A percentile compares a stretch with the other conserved stretches of the same genome.
phyloP scores from a whole-genome alignment of 768 basidiomycete species.

The Suillus hirtellus region DNA sequence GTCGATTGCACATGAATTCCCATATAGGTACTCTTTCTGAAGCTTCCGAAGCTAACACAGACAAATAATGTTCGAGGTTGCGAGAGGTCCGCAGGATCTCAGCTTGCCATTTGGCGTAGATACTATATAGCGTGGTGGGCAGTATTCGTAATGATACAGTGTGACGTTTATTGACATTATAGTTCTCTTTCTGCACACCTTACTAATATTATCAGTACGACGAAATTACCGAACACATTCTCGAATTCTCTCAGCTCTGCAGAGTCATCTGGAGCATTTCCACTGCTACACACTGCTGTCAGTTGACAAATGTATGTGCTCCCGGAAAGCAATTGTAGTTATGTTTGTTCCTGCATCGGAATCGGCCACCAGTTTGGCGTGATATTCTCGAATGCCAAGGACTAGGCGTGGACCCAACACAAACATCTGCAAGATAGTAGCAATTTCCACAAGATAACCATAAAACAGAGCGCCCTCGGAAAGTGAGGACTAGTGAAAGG shows the following conservation, averaged over 20 bases:
- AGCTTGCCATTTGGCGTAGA: too few relatives aligned
- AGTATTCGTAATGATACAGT: too few relatives aligned
- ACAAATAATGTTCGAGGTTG: background rate
- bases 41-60: background rate
- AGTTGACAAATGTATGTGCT: background rate
- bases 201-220: background rate
- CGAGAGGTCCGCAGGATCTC: too few relatives aligned
- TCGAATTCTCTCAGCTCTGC: background rate
- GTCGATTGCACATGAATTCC: constrained; percentile 12
- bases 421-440: background rate
- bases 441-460: background rate
- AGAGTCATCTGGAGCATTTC: background rate
- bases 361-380: background rate
- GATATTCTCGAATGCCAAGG: background rate
- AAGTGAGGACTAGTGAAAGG: background rate
- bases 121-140: too few relatives aligned
- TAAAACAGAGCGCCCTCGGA: background rate
- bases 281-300: background rate
- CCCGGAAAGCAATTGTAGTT: background rate
- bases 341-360: background rate
- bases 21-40: background rate
- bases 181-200: background rate
- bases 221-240: background rate
- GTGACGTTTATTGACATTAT: too few relatives aligned
- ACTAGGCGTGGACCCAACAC: background rate